Evolutionary conservation across 257 asterid species (phyloP).

Genomic region (Fraxinus cuspidata): DNA sequence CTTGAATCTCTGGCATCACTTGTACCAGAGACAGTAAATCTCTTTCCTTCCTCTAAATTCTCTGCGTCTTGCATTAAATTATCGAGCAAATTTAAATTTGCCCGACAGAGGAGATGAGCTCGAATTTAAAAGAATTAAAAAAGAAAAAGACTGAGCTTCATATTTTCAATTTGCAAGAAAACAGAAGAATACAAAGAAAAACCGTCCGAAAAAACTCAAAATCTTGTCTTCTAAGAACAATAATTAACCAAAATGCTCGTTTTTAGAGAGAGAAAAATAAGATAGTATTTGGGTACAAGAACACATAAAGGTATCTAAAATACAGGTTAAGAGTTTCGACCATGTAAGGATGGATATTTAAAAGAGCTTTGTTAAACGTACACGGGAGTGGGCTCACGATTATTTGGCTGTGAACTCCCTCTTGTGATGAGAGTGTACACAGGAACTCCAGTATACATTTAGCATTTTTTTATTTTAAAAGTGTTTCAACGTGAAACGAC

Average conservation of each 20-base stretch:
- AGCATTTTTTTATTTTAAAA: background rate
- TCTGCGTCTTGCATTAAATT: constrained; percentile 34
- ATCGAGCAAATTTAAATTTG: constrained; percentile 32
- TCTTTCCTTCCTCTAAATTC: background rate
- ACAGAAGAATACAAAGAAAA: background rate
- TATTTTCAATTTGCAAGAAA: background rate
- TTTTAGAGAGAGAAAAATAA: background rate
- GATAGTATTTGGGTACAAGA: background rate
- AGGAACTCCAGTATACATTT: too few species aligned
- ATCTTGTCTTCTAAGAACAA: constrained; percentile 3
- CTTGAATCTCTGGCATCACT: constrained; percentile 37
- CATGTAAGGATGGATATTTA: background rate
- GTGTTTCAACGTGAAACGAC: background rate
- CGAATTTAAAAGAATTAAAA: too few species aligned
- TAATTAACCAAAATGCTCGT: constrained; percentile 2
- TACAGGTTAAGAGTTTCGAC: background rate
- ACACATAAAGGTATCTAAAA: too few species aligned
- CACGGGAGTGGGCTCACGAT: too few species aligned
- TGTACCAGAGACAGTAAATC: constrained; percentile 27
- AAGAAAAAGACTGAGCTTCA: background rate
- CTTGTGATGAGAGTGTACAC: too few species aligned
- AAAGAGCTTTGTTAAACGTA: too few species aligned
- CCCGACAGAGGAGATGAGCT: constrained; percentile 9
- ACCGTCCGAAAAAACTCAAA: background rate
- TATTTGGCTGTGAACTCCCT: too few species aligned